These are phyloP conservation scores for Oryza officinalis DNA, from an alignment of 176 grass and related monocot genomes.

Conservation along the genomic window DNA sequence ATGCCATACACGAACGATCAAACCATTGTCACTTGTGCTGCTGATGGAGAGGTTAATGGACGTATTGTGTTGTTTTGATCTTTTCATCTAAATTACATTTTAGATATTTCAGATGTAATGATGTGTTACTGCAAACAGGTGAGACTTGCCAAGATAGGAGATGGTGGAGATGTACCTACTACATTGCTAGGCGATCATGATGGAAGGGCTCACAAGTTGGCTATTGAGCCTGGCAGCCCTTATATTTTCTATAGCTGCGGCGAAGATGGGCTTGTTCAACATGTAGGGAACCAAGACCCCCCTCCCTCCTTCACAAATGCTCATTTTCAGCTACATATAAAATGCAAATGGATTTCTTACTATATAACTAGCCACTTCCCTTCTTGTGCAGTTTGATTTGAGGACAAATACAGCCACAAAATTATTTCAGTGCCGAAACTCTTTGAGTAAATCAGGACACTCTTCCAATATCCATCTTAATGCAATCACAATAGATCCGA, in stretches of 20 bases:
- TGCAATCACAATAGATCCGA: conserved; percentile 71
- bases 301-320: conserved; percentile 6
- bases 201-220: conserved; percentile 77
- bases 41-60: conserved; percentile 76
- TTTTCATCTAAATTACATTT: background rate
- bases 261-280: conserved; percentile 89
- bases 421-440: conserved; percentile 59
- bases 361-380: conserved; percentile 15
- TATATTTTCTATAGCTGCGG: conserved; percentile 90
- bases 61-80: background rate
- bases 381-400: conserved; percentile 77
- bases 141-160: conserved; percentile 61
- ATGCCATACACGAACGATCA: conserved; percentile 75
- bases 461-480: conserved; percentile 55
- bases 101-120: background rate
- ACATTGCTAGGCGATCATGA: conserved; percentile 68
- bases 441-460: conserved; percentile 34
- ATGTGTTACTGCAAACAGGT: conserved; percentile 46
- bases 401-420: conserved; percentile 64
- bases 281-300: conserved; percentile 44
- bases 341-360: conserved; percentile 7
- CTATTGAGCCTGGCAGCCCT: conserved; percentile 76
- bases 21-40: conserved; percentile 77
- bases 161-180: conserved; percentile 62
- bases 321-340: conserved; percentile 10